A percentile compares a stretch with the other conserved stretches of the same genome.
Evolutionary conservation across 1,139 yeast genomes (phyloP).

Genomic region (Hemisphaericaspora xylanilytica): DNA sequence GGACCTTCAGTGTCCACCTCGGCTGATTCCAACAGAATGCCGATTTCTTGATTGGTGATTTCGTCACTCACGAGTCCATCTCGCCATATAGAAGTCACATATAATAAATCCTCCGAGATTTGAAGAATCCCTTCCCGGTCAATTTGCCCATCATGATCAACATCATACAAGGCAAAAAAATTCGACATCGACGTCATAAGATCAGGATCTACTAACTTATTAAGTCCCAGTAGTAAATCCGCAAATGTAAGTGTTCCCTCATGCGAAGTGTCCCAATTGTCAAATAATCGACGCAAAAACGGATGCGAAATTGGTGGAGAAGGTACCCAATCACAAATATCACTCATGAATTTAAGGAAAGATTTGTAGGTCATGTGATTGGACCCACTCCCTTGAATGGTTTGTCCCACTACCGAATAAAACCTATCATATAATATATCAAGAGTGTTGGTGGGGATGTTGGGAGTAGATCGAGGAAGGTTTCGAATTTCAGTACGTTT

Average conservation of each 20-base stretch:
- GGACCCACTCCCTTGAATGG: conserved; percentile 71
- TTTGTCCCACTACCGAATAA: conserved; percentile 72
- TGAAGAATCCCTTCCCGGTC: conserved; percentile 78
- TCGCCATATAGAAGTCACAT: conserved; percentile 80
- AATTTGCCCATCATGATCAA: conserved; percentile 57
- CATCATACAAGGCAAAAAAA: conserved; percentile 75
- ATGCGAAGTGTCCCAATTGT: conserved; percentile 63
- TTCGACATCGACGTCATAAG: conserved; percentile 76
- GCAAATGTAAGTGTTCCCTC: conserved; percentile 60
- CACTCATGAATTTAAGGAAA: conserved; percentile 71
- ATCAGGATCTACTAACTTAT: conserved; percentile 66
- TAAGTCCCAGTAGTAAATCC: conserved; percentile 72
- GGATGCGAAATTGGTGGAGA: conserved; percentile 18
- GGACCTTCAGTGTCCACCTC: too few relatives aligned
- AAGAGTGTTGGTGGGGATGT: conserved; percentile 56
- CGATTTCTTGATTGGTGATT: too few relatives aligned
- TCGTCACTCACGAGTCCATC: conserved; percentile 61
- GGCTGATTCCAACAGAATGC: too few relatives aligned
- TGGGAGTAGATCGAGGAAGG: conserved; percentile 61
- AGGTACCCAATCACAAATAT: conserved; percentile 76
- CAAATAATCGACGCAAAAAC: conserved; percentile 63
- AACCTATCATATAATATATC: conserved; percentile 81
- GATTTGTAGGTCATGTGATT: conserved; percentile 69
- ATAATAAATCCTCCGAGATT: conserved; percentile 82
- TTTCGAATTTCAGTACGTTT: conserved; percentile 89